Conservation (phyloP, 2,329 filamentous ascomycete species). For the Ophiocordyceps sinensis region DNA sequence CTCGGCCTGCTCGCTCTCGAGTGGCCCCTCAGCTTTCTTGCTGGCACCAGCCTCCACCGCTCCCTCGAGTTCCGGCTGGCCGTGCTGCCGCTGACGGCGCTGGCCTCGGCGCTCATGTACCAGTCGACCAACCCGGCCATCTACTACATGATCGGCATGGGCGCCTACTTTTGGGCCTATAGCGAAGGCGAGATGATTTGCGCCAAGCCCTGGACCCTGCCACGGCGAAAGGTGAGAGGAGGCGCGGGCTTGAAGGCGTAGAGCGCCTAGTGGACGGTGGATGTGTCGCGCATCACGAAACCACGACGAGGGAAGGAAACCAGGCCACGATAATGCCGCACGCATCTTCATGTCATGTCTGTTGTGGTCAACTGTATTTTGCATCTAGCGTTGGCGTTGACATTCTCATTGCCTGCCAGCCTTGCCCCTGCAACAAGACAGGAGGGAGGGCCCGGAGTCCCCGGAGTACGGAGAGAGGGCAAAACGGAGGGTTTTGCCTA, state of each 20-base stretch:
- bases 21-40: conserved; percentile 71
- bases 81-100: conserved; percentile 62
- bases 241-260: conserved; percentile 8
- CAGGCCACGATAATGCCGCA: too few relatives aligned
- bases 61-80: conserved; percentile 78
- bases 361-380: not conserved
- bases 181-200: conserved; percentile 83
- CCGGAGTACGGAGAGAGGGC: too few relatives aligned
- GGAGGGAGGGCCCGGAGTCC: too few relatives aligned
- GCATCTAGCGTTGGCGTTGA: conserved; percentile 1
- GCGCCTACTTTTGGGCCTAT: conserved; percentile 92
- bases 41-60: conserved; percentile 65
- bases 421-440: too few relatives aligned
- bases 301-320: too few relatives aligned
- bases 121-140: conserved; percentile 84
- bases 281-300: too few relatives aligned
- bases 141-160: conserved; percentile 79
- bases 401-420: too few relatives aligned
- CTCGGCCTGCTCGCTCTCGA: conserved; percentile 72
- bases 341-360: not conserved
- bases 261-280: not conserved
- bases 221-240: conserved; percentile 29
- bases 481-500: too few relatives aligned
- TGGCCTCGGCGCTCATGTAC: conserved; percentile 68
- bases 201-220: conserved; percentile 55